Evolutionary conservation across 352 stramenopile species (phyloP), one percentile per base, ranked within the genome.

Genomic region (Globisporangium parvum): DNA sequence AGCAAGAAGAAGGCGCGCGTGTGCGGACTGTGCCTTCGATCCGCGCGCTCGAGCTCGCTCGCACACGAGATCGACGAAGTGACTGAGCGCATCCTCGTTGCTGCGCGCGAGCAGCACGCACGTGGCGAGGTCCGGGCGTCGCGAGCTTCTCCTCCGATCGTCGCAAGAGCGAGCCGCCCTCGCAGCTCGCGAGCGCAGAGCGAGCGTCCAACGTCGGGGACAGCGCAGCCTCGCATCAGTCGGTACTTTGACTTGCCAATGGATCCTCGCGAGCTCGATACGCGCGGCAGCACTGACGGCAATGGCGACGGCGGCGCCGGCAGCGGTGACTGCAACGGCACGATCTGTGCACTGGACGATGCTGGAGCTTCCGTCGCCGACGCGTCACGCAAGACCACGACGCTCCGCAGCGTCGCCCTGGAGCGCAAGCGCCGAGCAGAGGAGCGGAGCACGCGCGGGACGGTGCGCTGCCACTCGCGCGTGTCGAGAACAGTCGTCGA

Each of bases 1-100:
- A 31, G 12, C 40, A 2, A 60, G 21, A 67, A 64, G 50, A 67
- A 67, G 45, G 48, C 53, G 24, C 55, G 57, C 4, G 50, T 67
- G 2, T 67, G 60, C n/a, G 47, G 47, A 3, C 14, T 47, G n/a
- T 67, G 60, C 28, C 39, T 67, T 17, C 45, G 47, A 28, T 21
- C 57, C 1, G 39, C 47, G 14, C 21, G 55, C n/a, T 28, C 55
- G 11, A 55, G 39, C 24, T 40, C 23, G 46, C 11, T 39, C 24
- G 46, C 4, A 5, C 31, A 28, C 26, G 14, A 23, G 17, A 28
- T 24, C 46, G 46, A 39, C 17, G 17, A 37, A 2, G 31, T 37
- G 31, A 37, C 31, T 1, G 31, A 37, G 31, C 31, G 6, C 6
- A 37, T 37, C 31, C 31, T 37, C 31, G 6, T 12, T 11, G 31